Conservation (phyloP, 169 alveolate species). For the Cryptosporidium meleagridis region DNA sequence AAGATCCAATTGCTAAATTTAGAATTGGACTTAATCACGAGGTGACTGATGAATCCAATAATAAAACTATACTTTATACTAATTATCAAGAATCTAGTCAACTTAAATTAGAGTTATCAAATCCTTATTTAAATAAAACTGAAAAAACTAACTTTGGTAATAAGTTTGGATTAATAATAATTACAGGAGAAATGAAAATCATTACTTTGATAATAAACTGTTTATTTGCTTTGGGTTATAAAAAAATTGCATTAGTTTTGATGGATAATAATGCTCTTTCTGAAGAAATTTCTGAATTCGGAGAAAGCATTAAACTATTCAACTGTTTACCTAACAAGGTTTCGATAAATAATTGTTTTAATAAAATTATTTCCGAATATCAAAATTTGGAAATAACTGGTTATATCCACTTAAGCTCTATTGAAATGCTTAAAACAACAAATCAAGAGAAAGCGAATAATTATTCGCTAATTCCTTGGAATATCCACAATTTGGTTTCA, state of each 20-base stretch:
- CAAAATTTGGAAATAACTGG: background rate
- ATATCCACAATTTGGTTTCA: constrained; percentile 13
- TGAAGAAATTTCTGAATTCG: background rate
- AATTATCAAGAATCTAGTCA: background rate
- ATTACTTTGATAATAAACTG: constrained; percentile 18
- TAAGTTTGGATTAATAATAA: background rate
- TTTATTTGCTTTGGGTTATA: constrained; percentile 35
- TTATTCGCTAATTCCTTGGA: constrained; percentile 16
- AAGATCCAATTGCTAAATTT: background rate
- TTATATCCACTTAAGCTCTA: constrained; percentile 18
- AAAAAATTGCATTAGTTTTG: constrained; percentile 4
- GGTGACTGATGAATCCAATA: background rate
- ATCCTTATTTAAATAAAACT: background rate
- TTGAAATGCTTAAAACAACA: no score
- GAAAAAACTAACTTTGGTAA: background rate
- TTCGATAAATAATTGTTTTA: background rate
- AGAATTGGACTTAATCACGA: constrained; percentile 1
- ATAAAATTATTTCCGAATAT: constrained; percentile 9
- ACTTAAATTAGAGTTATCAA: background rate
- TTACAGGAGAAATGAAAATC: constrained; percentile 9
- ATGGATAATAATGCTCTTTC: background rate
- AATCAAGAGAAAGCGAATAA: background rate
- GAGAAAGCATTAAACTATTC: background rate
- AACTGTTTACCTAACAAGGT: background rate
- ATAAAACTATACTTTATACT: background rate